Evolutionary conservation across 805 yeast genomes (phyloP).

Genomic region (Candida railenensis): DNA sequence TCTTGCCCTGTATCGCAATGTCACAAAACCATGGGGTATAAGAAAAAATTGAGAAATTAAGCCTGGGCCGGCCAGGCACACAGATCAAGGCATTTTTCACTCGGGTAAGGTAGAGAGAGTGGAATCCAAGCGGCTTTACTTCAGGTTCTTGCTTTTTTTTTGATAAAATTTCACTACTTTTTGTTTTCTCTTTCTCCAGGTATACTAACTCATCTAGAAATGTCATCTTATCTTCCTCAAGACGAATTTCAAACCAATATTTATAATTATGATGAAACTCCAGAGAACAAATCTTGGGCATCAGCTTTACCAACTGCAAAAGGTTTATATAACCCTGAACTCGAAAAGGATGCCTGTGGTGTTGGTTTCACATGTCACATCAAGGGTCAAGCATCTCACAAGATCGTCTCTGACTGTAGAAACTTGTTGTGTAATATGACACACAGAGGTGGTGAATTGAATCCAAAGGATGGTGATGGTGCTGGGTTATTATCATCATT

Average conservation of each 20-base stretch:
- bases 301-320: constrained; percentile 79
- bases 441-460: constrained; percentile 98
- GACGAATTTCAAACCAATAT: constrained; percentile 40
- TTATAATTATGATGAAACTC: constrained; percentile 70
- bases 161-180: no score
- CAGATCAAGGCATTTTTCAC: background rate
- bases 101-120: no score
- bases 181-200: background rate
- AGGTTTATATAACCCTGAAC: constrained; percentile 91
- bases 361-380: constrained; percentile 96
- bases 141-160: no score
- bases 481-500: constrained; percentile 95
- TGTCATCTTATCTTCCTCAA: constrained; percentile 39
- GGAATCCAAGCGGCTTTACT: no score
- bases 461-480: constrained; percentile 97
- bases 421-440: constrained; percentile 94
- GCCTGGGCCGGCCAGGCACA: background rate
- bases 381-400: constrained; percentile 84
- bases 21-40: background rate
- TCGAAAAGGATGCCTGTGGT: constrained; percentile 97
- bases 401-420: constrained; percentile 88
- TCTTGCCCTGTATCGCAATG: background rate
- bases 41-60: no score
- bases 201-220: constrained; percentile 8
- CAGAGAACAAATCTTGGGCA: constrained; percentile 89